Percentiles rank a stretch among this genome's conserved stretches.
These are phyloP conservation scores for Aspergillus intermedius DNA, from an alignment of 2,329 filamentous ascomycete species.

Conservation along the genomic window DNA sequence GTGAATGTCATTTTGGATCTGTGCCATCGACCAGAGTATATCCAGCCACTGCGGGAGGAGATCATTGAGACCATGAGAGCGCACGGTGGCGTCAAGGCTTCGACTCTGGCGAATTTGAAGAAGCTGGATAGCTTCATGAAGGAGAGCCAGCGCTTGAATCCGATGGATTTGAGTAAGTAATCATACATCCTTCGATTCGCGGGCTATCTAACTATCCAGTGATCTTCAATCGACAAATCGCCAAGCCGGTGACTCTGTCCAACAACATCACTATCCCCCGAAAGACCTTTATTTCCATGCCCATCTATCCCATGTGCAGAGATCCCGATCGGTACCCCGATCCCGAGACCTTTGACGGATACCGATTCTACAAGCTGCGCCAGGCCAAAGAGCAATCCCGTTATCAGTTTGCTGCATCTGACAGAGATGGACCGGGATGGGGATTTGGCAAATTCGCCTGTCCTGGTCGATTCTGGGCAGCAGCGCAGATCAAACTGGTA, in stretches of 20 bases:
- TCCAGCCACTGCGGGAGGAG: neutral
- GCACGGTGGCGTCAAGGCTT: neutral
- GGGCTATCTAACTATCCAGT: neutral
- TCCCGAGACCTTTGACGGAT: neutral
- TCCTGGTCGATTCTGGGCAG: neutral
- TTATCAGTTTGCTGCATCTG: neutral
- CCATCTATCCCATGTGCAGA: neutral
- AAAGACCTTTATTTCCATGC: neutral
- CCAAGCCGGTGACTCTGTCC: neutral
- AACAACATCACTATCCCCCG: neutral
- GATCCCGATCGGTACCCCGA: neutral
- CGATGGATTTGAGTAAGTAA: neutral
- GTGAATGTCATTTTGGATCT: neutral
- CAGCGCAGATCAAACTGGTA: neutral
- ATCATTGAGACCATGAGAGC: neutral
- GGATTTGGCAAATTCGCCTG: neutral
- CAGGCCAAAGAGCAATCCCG: neutral
- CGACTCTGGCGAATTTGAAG: neutral
- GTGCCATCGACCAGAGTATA: neutral
- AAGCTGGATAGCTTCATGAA: neutral
- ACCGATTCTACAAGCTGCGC: neutral
- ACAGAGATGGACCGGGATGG: neutral
- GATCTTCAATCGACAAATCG: neutral
- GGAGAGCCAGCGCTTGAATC: neutral
- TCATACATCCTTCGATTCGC: neutral